Evolutionary conservation across 2,329 filamentous ascomycete genomes (phyloP).

Genomic region (Sphaceloma murrayae): DNA sequence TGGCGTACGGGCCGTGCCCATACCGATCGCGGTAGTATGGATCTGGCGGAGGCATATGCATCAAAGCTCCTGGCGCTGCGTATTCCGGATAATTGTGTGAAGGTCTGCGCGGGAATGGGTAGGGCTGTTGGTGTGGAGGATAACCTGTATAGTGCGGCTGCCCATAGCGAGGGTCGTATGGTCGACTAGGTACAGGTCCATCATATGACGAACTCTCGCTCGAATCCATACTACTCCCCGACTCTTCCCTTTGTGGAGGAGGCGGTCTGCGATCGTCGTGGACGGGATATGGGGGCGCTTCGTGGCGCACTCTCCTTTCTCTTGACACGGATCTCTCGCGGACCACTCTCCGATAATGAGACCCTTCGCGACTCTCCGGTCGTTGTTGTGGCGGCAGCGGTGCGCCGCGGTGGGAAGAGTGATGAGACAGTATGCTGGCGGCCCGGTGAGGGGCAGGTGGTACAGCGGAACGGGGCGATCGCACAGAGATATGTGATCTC

Average conservation of each 20-base stretch:
- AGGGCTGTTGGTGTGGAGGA: conserved; percentile 8
- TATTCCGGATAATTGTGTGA: not conserved
- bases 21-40: conserved; percentile 12
- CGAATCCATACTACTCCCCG: conserved; percentile 11
- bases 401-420: conserved; percentile 1
- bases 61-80: conserved; percentile 4
- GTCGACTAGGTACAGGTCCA: not conserved
- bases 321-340: conserved; percentile 6
- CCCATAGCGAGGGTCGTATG: conserved; percentile 13
- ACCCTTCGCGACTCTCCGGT: conserved; percentile 5
- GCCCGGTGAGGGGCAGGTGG: conserved; percentile 1
- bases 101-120: not conserved
- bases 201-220: conserved; percentile 12
- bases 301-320: conserved; percentile 13
- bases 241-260: conserved; percentile 6
- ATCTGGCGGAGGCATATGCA: conserved; percentile 8
- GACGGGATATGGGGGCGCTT: conserved; percentile 10
- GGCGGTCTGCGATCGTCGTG: conserved; percentile 8
- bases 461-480: not conserved
- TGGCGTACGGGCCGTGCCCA: conserved; percentile 1
- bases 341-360: not conserved
- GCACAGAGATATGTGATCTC: not conserved
- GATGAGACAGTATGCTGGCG: conserved; percentile 2
- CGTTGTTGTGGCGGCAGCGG: not conserved
- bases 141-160: conserved; percentile 20